These are phyloP conservation scores for Trichoderma hamatum DNA, from an alignment of 2,329 filamentous ascomycete genomes.

Conservation along the genomic window DNA sequence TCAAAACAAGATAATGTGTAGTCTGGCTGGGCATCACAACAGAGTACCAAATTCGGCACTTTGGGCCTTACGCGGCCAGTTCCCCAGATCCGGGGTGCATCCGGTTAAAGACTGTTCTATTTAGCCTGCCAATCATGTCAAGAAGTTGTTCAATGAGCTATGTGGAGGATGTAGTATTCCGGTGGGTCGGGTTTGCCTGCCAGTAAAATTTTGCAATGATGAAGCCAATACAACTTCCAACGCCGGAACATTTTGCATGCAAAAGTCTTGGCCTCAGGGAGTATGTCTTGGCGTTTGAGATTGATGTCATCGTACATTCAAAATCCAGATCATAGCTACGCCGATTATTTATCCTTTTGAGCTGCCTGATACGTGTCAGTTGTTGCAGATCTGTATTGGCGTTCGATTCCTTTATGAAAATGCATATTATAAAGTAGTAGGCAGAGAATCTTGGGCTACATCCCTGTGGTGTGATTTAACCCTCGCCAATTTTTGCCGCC, in stretches of 20 bases:
- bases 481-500: no score
- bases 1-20: not conserved
- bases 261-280: not conserved
- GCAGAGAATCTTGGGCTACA: not conserved
- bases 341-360: not conserved
- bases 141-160: not conserved
- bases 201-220: not conserved
- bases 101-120: conserved; percentile 18
- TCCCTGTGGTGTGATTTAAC: not conserved
- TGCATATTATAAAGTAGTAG: not conserved
- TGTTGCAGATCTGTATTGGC: not conserved
- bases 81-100: conserved; percentile 23
- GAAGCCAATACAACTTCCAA: not conserved
- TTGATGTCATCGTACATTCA: no score
- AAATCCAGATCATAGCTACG: not conserved
- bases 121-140: conserved; percentile 22
- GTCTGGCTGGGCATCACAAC: not conserved
- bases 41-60: not conserved
- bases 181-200: not conserved
- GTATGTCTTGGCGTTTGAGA: not conserved
- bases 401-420: not conserved
- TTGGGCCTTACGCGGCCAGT: not conserved
- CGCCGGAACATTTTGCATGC: not conserved
- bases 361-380: not conserved
- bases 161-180: conserved; percentile 19